A percentile compares a stretch with the other conserved stretches of the same genome.
phyloP scores from a whole-genome alignment of 177 flowering plant species.

The Vitis hybrid region DNA sequence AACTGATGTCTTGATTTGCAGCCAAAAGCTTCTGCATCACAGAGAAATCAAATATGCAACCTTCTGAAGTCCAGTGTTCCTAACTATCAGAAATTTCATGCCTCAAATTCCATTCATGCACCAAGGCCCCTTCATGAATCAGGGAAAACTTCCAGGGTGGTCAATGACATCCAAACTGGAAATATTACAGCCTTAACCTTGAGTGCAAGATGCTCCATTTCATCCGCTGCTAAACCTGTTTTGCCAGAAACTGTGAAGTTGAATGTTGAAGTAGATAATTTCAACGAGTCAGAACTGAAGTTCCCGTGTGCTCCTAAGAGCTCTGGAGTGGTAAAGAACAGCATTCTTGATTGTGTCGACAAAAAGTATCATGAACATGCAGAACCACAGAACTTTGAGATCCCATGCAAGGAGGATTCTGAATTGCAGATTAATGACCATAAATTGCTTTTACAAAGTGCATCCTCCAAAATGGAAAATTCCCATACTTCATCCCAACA shows the following conservation, averaged over 20 bases:
- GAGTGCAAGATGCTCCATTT: conserved; percentile 11
- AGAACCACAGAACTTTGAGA: conserved; percentile 1
- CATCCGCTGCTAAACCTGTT: conserved; percentile 16
- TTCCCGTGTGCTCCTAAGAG: conserved; percentile 4
- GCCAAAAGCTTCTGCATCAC: conserved; percentile 37
- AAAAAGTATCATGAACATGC: conserved; percentile 6
- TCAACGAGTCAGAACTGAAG: conserved; percentile 19
- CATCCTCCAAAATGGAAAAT: conserved; percentile 5
- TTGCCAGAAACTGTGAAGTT: conserved; percentile 19
- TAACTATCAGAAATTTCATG: conserved; percentile 7
- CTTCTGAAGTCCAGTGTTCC: conserved; percentile 18
- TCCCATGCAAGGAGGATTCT: conserved; percentile 2
- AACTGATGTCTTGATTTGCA: conserved; percentile 20
- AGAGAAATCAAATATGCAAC: conserved; percentile 21
- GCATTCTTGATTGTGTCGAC: conserved; percentile 9
- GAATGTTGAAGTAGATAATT: conserved; percentile 7
- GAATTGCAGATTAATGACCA: conserved; percentile 17
- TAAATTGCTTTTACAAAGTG: conserved; percentile 8
- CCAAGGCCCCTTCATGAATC: conserved; percentile 17
- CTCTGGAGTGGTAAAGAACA: conserved; percentile 1
- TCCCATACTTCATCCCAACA: neutral
- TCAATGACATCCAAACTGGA: conserved; percentile 7
- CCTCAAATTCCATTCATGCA: neutral
- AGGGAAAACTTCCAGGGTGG: conserved; percentile 3
- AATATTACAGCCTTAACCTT: conserved; percentile 11